Conservation (phyloP, 441 rosid species). For the Aquilaria agallochum region DNA sequence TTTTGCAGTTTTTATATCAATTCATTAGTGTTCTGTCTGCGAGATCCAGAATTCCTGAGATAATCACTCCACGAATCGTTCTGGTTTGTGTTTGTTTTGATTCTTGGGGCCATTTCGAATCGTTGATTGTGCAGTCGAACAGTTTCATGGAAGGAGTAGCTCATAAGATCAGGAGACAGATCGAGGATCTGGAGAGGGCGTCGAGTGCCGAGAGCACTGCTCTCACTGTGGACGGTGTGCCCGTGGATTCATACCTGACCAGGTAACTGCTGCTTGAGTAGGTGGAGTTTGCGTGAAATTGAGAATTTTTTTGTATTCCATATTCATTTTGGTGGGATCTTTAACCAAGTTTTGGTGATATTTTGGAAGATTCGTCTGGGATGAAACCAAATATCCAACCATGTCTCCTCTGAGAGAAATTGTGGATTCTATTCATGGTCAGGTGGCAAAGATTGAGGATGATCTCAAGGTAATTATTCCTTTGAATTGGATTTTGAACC, state of each 20-base stretch:
- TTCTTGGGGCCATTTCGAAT: background rate
- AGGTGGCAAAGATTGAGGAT: conserved; percentile 95
- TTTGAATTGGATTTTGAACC: background rate
- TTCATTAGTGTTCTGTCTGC: background rate
- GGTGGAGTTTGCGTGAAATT: conserved; percentile 1
- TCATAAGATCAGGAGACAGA: conserved; percentile 95
- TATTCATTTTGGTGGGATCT: background rate
- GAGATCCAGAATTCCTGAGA: no score
- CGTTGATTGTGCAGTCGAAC: conserved; percentile 61
- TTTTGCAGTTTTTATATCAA: background rate
- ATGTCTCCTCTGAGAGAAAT: conserved; percentile 90
- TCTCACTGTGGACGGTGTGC: conserved; percentile 89
- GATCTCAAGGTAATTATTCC: conserved; percentile 82
- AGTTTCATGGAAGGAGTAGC: conserved; percentile 89
- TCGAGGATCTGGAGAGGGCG: conserved; percentile 91
- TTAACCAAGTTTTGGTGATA: conserved; percentile 18
- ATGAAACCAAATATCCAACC: conserved; percentile 93
- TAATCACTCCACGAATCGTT: background rate
- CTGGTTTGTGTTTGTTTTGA: background rate
- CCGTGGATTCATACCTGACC: conserved; percentile 95
- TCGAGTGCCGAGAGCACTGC: conserved; percentile 82
- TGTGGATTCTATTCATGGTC: conserved; percentile 76
- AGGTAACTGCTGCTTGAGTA: conserved; percentile 34
- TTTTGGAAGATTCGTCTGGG: conserved; percentile 84
- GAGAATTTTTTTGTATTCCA: conserved; percentile 6